Base-by-base conservation (phyloP, 805 yeast species). In the Candida endomychidarum region DNA sequence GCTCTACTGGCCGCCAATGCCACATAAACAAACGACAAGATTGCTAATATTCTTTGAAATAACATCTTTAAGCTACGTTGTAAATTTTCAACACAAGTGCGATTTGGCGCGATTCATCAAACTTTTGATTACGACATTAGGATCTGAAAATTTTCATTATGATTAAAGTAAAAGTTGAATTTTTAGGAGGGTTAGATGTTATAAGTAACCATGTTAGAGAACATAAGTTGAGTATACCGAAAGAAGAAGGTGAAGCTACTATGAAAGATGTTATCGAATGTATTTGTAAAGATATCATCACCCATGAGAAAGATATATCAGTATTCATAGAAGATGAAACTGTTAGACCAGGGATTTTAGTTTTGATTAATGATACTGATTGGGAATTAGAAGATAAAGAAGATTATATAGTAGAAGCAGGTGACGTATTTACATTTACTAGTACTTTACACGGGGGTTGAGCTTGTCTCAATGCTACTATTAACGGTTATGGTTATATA, bases 331-430 rank as follows among this genome's bases (percentile, higher is more conserved):
- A 86, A 52, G 90, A 86, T 50, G 95, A 71, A 8, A 76, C 82
- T 1, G 80, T 88, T 10, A 78, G 98, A 37, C 96, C 98, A 0
- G 99, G 99, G 2, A 87, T 91, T 34, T 67, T 91, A 45, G 96
- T 93, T 8, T 72, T 91, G 41, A 84, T 91, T 46, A 91, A 91
- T 56, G 98, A 91, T 57, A 81, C 95, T 0, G 99, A 91, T 64
- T 91, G 98, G 98, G 99, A 91, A 55, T 63, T 91, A 10, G 95
- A 89, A 58, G 98, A 88, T 8, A 89, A 83, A 60, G 89, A 86
- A 51, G 83, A 78, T 8, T 89, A 89, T 54, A 78, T 71, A n/a
- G 59, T 93, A 11, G 84, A 86, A 59, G 64, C 75, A 34, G 82
- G 85, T 9, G 99, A 91, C 60, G 71, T 78, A 16, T 74, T 91